Conservation (phyloP, 1,284 basidiomycete species). For the Sphagnurus paluster region DNA sequence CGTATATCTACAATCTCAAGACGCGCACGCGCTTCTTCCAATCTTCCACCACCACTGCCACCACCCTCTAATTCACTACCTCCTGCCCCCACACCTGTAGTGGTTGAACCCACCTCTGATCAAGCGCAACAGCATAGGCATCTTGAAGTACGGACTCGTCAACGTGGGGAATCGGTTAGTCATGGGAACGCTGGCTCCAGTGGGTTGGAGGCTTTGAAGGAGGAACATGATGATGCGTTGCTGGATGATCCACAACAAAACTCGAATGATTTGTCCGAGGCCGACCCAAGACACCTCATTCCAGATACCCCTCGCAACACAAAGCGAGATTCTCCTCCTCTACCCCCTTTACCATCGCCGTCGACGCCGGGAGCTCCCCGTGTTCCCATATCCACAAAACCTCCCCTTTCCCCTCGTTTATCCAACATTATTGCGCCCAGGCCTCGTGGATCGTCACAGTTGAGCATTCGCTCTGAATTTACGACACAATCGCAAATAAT, state of each 20-base stretch:
- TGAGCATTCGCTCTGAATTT: conserved; percentile 45
- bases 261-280: conserved; percentile 12
- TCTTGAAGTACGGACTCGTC: conserved; percentile 38
- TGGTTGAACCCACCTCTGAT: conserved; percentile 30
- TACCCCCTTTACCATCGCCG: conserved; percentile 65
- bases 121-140: conserved; percentile 26
- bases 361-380: conserved; percentile 37
- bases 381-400: conserved; percentile 29
- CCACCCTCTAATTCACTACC: conserved; percentile 65
- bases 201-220: conserved; percentile 58
- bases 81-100: conserved; percentile 48
- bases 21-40: conserved; percentile 56
- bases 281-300: conserved; percentile 25
- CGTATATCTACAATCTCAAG: conserved; percentile 28
- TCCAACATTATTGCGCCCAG: conserved; percentile 42
- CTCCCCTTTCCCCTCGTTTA: conserved; percentile 43
- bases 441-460: conserved; percentile 52
- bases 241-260: conserved; percentile 16
- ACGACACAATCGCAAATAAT: conserved; percentile 43
- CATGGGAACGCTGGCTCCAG: conserved; percentile 60
- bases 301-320: conserved; percentile 37
- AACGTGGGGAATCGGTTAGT: conserved; percentile 48
- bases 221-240: conserved; percentile 45
- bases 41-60: conserved; percentile 64
- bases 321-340: conserved; percentile 58